Evolutionary conservation across 495 filamentous ascomycete species (phyloP).

Genomic region (Pseudoneurospora amorphoporcata): DNA sequence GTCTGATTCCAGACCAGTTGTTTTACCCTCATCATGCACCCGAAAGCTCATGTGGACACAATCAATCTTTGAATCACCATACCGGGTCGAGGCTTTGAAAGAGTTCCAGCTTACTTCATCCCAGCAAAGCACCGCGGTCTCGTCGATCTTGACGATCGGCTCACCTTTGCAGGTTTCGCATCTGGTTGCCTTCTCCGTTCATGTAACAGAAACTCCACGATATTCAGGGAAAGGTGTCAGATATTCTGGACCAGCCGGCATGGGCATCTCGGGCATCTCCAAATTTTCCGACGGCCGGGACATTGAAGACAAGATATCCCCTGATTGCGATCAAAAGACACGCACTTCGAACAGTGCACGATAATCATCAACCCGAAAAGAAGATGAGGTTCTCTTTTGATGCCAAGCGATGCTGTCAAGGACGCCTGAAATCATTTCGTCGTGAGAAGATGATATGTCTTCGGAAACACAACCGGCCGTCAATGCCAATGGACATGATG

Average conservation of each 20-base stretch:
- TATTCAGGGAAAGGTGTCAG: neutral
- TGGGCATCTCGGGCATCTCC: neutral
- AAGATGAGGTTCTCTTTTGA: neutral
- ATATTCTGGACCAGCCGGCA: no score
- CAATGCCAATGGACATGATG: neutral
- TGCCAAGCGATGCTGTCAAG: neutral
- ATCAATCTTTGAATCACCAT: neutral
- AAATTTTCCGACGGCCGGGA: neutral
- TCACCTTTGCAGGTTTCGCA: neutral
- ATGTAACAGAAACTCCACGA: neutral
- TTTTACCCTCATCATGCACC: neutral
- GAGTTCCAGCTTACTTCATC: neutral
- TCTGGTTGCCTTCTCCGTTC: neutral
- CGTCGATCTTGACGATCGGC: neutral
- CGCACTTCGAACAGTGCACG: neutral
- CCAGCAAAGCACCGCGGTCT: neutral
- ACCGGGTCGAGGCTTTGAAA: neutral
- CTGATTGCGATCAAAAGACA: neutral
- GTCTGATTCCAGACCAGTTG: neutral
- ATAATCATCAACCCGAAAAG: neutral
- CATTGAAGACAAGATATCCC: neutral
- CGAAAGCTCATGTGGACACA: neutral
- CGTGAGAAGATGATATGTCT: neutral
- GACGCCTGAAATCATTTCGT: neutral
- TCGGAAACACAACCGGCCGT: neutral